Percentiles rank a stretch among this genome's conserved stretches.
phyloP scores from a whole-genome alignment of 768 basidiomycete species.

The Phanerochaete carnosa region DNA sequence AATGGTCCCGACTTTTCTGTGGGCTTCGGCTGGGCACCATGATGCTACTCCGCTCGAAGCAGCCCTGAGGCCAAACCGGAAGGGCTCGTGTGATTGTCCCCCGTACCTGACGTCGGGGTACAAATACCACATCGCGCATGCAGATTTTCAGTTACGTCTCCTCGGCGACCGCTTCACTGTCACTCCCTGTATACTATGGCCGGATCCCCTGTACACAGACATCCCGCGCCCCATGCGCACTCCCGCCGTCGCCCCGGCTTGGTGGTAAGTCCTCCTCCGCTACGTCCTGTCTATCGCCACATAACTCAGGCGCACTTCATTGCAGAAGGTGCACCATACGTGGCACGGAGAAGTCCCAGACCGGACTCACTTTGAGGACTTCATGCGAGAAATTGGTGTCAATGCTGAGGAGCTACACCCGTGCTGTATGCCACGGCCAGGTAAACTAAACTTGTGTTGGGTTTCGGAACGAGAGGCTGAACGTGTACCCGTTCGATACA shows the following conservation, averaged over 20 bases:
- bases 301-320: neutral
- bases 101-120: slow-evolving; percentile 13
- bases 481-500: neutral
- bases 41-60: neutral
- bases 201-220: neutral
- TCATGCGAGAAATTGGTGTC: slow-evolving; percentile 15
- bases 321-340: slow-evolving; percentile 11
- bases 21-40: neutral
- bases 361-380: slow-evolving; percentile 14
- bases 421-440: slow-evolving; percentile 14
- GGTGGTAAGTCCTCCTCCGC: slow-evolving; percentile 4
- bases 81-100: slow-evolving; percentile 12
- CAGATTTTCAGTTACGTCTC: neutral
- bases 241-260: slow-evolving; percentile 6
- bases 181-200: slow-evolving; percentile 1
- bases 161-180: neutral
- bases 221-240: neutral
- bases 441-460: neutral
- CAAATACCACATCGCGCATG: slow-evolving; percentile 4
- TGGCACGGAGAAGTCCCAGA: slow-evolving; percentile 9
- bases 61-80: neutral
- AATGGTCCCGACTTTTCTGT: slow-evolving; percentile 7
- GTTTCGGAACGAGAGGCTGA: neutral
- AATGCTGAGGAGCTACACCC: slow-evolving; percentile 5
- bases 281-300: neutral